Conservation (phyloP, 345 rosid species). For the Lenwebbia sp. region DNA sequence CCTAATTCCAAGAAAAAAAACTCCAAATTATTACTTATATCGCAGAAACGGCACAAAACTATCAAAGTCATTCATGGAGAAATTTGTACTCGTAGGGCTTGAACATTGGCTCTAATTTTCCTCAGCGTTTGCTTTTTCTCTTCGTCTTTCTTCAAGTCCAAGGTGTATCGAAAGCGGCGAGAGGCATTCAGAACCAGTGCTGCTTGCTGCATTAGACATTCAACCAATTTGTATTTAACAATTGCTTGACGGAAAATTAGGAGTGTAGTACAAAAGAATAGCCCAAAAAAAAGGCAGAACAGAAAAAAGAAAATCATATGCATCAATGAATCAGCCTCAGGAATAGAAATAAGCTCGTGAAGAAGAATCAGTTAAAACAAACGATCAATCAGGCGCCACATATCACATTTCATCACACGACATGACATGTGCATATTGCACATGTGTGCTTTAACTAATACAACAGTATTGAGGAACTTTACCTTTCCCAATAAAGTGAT, state of each 20-base stretch:
- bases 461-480: background rate
- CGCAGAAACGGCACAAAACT: background rate
- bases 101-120: conserved; percentile 89
- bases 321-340: background rate
- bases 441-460: background rate
- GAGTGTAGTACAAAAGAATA: background rate
- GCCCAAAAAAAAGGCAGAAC: background rate
- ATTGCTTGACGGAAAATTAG: background rate
- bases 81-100: conserved; percentile 65
- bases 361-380: background rate
- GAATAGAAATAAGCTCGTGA: background rate
- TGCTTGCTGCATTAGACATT: conserved; percentile 55
- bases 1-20: conserved; percentile 31
- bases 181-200: conserved; percentile 96
- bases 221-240: background rate
- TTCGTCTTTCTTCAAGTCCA: conserved; percentile 84
- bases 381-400: background rate
- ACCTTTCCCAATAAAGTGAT: background rate
- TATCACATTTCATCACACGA: background rate
- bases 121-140: conserved; percentile 51
- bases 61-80: background rate
- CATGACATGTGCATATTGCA: background rate
- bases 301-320: background rate
- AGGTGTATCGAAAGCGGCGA: conserved; percentile 88
- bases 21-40: background rate